Evolutionary conservation across 2,329 filamentous ascomycete genomes (phyloP), one percentile per base, ranked within the genome.

Genomic region (Fusarium sp.): DNA sequence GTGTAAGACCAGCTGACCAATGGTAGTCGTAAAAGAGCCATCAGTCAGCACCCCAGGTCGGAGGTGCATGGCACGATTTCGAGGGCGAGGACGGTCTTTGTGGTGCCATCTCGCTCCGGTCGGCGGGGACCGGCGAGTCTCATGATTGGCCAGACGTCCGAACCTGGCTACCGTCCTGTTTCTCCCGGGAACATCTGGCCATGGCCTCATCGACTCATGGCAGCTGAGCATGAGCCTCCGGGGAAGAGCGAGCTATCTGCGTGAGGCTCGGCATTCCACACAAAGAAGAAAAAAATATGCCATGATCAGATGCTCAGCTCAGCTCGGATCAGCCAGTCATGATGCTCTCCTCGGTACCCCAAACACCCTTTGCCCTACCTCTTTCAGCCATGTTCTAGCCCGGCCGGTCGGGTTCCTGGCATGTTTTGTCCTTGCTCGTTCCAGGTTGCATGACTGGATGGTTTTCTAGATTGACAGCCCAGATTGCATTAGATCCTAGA

Each of bases 91-190:
- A 52, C 57, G 65, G 59, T 37, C 62, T 70, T 62, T 65, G 75
- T 79, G 76, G 77, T 79, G 77, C 77, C 56, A 79, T 79, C 70
- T 66, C 75, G 63, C 66, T 69, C 72, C 68, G 50, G 64, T 70
- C 76, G 77, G 77, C 75, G 75, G 77, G 66, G 73, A 73, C 77
- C 76, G 77, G 68, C 37, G 70, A 57, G 40, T 40, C 63, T 62
- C 59, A 50, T 76, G 73, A 79, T 79, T 79, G 77, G 77, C 54
- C 68, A 59, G 59, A 43, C 32, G 32, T 2, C n/a, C 9, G 54
- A 50, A 60, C 45, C 62, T 77, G 63, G 63, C 63, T 58, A 45
- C 60, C 58, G 66, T 65, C 71, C 73, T 79, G 75, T 70, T 79
- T 77, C 69, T 79, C 72, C 76, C 77, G 75, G 69, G n/a, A 66